These are phyloP conservation scores for Calonectria pseudoturangicola DNA, from an alignment of 2,329 filamentous ascomycete species.

Conservation along the genomic window DNA sequence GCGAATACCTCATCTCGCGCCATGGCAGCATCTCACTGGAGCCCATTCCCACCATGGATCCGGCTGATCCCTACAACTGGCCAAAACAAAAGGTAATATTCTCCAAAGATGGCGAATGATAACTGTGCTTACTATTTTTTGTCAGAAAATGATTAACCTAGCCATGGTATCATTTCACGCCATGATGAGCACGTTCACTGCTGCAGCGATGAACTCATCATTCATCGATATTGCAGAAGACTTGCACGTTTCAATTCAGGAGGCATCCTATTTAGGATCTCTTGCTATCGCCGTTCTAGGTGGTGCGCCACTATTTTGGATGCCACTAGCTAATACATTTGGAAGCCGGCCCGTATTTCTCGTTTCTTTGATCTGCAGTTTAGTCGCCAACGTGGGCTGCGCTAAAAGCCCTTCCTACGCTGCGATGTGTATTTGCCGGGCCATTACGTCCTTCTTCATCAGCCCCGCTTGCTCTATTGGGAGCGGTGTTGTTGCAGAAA, in stretches of 20 bases:
- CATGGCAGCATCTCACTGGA: slow-evolving; percentile 12
- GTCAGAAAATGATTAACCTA: slow-evolving; percentile 12
- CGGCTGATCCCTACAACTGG: slow-evolving; percentile 18
- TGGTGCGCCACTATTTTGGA: slow-evolving; percentile 3
- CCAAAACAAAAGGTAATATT: background rate
- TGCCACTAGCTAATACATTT: slow-evolving; percentile 10
- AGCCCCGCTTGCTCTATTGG: slow-evolving; percentile 1
- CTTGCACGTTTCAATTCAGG: background rate
- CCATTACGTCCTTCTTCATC: slow-evolving; percentile 13
- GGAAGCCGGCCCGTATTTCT: slow-evolving; percentile 11
- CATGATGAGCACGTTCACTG: slow-evolving; percentile 6
- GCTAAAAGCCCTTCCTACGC: slow-evolving; percentile 23
- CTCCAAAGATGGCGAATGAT: background rate
- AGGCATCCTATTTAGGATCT: background rate
- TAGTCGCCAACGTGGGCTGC: slow-evolving; percentile 14
- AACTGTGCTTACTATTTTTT: background rate
- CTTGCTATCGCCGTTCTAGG: background rate
- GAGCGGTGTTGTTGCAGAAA: slow-evolving; percentile 6
- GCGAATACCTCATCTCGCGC: background rate
- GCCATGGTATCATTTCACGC: background rate
- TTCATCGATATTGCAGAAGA: slow-evolving; percentile 7
- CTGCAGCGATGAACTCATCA: slow-evolving; percentile 1
- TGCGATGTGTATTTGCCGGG: slow-evolving; percentile 6
- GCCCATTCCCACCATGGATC: slow-evolving; percentile 1
- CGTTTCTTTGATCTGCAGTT: background rate